Evolutionary conservation across 2,329 filamentous ascomycete species (phyloP).

Genomic region (Hymenoscyphus infarciens): DNA sequence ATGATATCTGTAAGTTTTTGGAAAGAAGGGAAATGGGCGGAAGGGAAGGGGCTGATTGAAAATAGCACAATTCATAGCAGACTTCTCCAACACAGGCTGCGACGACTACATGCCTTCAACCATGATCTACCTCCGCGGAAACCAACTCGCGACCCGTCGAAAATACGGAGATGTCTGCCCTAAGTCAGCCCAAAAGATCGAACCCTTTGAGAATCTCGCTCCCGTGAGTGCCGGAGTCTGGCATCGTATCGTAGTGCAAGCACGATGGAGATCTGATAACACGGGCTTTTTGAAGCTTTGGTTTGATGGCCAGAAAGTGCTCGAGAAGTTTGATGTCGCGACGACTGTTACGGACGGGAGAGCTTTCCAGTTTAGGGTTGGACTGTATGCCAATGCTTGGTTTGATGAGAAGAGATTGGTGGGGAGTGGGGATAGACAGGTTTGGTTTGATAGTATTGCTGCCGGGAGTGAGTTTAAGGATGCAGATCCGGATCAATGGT

Average conservation of each 20-base stretch:
- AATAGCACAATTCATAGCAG: constrained; percentile 49
- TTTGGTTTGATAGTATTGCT: constrained; percentile 50
- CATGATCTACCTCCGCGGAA: constrained; percentile 46
- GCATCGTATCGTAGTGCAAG: constrained; percentile 46
- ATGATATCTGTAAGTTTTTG: constrained; percentile 21
- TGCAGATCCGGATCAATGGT: constrained; percentile 36
- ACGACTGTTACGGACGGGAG: constrained; percentile 45
- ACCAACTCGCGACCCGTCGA: constrained; percentile 43
- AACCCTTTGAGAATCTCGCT: constrained; percentile 35
- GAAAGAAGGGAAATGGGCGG: no score
- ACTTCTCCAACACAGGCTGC: constrained; percentile 43
- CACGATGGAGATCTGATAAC: constrained; percentile 42
- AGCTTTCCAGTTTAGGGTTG: constrained; percentile 45
- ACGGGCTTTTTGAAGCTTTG: constrained; percentile 46
- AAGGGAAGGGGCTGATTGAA: constrained; percentile 30
- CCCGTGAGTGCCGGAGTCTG: constrained; percentile 43
- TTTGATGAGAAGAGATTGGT: constrained; percentile 40
- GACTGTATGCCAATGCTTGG: constrained; percentile 50
- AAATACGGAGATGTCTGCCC: constrained; percentile 40
- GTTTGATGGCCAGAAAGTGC: constrained; percentile 44
- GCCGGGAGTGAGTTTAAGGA: constrained; percentile 42
- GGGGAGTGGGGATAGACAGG: constrained; percentile 40
- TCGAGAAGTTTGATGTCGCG: constrained; percentile 39
- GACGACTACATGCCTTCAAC: constrained; percentile 47
- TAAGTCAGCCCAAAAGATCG: constrained; percentile 31